Conservation (phyloP, 257 asterid species). For the Solanum chiquidenum region DNA sequence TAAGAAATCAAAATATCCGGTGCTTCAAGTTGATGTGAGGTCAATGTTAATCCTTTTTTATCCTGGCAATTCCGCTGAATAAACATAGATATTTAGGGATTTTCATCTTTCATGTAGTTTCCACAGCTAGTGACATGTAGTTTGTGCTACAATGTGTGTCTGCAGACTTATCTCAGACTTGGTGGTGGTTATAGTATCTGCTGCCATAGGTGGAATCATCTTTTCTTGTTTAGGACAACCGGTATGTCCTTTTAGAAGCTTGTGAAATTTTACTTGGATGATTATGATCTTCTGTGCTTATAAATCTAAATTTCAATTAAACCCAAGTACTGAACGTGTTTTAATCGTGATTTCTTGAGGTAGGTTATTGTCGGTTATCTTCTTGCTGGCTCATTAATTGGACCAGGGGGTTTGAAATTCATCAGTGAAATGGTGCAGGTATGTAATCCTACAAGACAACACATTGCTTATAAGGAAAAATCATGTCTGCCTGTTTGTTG, state of each 20-base stretch:
- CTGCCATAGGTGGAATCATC: conserved; percentile 91
- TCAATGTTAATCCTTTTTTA: conserved; percentile 5
- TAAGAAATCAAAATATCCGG: conserved; percentile 84
- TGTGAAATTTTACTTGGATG: conserved; percentile 7
- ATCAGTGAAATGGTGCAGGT: conserved; percentile 97
- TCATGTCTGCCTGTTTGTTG: neutral
- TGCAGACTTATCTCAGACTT: conserved; percentile 93
- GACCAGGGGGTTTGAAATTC: conserved; percentile 93
- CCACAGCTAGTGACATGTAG: neutral
- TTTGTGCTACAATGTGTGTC: neutral
- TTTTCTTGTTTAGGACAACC: conserved; percentile 97
- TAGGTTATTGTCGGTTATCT: conserved; percentile 94
- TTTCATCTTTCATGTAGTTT: conserved; percentile 10
- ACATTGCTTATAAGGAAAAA: neutral
- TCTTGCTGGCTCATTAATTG: conserved; percentile 90
- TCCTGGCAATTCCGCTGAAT: neutral
- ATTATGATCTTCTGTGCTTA: neutral
- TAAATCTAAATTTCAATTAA: neutral
- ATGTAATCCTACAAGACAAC: conserved; percentile 2
- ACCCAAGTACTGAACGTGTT: neutral
- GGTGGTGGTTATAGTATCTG: conserved; percentile 97
- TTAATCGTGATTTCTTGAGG: conserved; percentile 6
- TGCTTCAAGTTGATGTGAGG: conserved; percentile 95
- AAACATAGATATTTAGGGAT: neutral
- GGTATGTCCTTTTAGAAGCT: conserved; percentile 42